These are phyloP conservation scores for Colletotrichum nymphaeae DNA, from an alignment of 2,329 filamentous ascomycete genomes.

Conservation along the genomic window DNA sequence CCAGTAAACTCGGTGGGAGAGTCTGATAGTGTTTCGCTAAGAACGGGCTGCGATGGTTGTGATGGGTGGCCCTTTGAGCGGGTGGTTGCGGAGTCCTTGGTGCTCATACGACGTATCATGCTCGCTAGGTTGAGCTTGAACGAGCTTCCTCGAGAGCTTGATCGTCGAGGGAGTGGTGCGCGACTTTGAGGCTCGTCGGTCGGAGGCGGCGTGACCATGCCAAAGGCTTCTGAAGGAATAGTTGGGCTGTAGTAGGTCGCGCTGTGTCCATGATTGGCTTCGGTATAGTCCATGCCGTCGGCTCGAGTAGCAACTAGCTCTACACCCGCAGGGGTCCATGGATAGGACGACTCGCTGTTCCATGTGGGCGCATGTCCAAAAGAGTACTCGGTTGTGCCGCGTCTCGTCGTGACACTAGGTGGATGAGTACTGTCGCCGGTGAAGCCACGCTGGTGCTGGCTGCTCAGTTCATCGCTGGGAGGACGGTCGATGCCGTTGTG, in stretches of 20 bases:
- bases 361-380: conserved; percentile 29
- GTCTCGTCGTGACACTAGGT: conserved; percentile 25
- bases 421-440: conserved; percentile 21
- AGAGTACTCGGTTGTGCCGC: conserved; percentile 27
- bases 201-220: conserved; percentile 47
- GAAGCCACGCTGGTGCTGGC: conserved; percentile 23
- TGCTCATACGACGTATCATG: conserved; percentile 47
- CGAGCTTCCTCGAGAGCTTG: conserved; percentile 47
- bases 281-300: conserved; percentile 36
- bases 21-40: conserved; percentile 37
- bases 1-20: conserved; percentile 44
- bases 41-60: conserved; percentile 16
- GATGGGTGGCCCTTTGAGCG: conserved; percentile 12
- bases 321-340: conserved; percentile 29
- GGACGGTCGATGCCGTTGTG: conserved; percentile 21
- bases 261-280: conserved; percentile 40
- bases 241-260: conserved; percentile 56
- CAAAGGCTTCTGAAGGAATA: conserved; percentile 54
- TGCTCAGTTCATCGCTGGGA: conserved; percentile 4
- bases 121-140: conserved; percentile 49
- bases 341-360: conserved; percentile 33
- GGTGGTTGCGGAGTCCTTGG: conserved; percentile 31
- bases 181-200: conserved; percentile 25
- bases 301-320: conserved; percentile 35
- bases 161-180: conserved; percentile 37